Evolutionary conservation across 164 flowering plant genomes (phyloP), one percentile per base, ranked within the genome.

Genomic region (Liriodendron chinense): DNA sequence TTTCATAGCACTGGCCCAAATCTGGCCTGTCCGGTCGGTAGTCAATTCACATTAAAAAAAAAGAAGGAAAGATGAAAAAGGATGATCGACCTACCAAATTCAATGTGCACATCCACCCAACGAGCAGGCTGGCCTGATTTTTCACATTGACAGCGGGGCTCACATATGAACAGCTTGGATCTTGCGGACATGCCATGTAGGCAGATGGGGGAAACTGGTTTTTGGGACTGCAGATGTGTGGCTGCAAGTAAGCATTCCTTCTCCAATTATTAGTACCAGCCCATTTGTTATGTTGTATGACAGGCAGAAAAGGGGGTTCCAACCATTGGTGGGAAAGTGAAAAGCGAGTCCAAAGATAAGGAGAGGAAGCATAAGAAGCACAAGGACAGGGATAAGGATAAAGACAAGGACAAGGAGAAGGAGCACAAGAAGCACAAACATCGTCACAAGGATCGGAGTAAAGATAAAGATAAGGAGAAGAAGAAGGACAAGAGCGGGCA

Each of bases 351-450:
- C 64, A 90, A 89, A 79, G 96, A 90, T 74, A 90, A 86, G 82
- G 92, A 91, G 72, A 85, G 80, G 80, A 92, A 88, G 85, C 92
- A 89, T 75, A 90, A 87, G 76, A 93, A 90, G 76, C 90, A 86
- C 85, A 91, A 85, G 80, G 91, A 90, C 74, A 89, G 80, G 78
- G 93, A 90, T 71, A 89, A 84, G 81, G 94, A 87, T 10, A 92
- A 91, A 79, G 90, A 91, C 78, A 85, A 82, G 80, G 94, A 87
- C 14, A 92, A 91, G 80, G 90, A 91, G 77, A 85, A 82, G 80
- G 94, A 89, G 80, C 93, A 87, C 81, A 90, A 89, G 86, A 91
- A 88, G 82, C 94, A 85, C 80, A 88, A 88, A 79, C 92, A 84
- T 76, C 91, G 86, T 26, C 91, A 88, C 76, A 90, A 87, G 80